Evolutionary conservation across 1,284 basidiomycete genomes (phyloP).

Genomic region (Marasmius fiardii): DNA sequence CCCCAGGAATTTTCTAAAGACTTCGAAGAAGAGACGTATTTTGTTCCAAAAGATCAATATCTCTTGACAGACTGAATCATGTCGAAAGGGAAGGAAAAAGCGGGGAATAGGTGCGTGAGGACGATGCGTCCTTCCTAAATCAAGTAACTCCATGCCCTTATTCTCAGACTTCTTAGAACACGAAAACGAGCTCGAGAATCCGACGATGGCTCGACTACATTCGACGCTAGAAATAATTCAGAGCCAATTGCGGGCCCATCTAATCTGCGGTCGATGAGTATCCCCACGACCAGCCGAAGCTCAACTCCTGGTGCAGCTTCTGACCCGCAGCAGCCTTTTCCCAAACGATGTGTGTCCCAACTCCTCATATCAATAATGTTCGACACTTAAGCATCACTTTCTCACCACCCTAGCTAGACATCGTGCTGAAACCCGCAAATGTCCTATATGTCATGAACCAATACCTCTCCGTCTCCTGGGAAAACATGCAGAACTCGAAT

Average conservation of each 20-base stretch:
- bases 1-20: background rate
- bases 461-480: constrained; percentile 68
- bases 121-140: background rate
- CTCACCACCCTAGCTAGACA: constrained; percentile 44
- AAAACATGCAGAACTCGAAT: constrained; percentile 60
- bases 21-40: background rate
- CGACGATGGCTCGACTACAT: background rate
- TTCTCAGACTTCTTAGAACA: background rate
- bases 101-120: background rate
- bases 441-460: constrained; percentile 67
- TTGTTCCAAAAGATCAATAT: background rate
- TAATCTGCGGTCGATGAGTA: background rate
- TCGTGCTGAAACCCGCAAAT: constrained; percentile 64
- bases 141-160: background rate
- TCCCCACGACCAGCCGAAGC: background rate
- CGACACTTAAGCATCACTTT: background rate
- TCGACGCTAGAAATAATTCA: background rate
- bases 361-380: background rate
- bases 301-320: background rate
- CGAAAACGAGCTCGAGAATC: background rate
- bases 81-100: background rate
- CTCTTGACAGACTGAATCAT: background rate
- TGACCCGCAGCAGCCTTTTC: background rate
- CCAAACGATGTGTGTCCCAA: background rate
- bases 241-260: background rate